These are phyloP conservation scores for Aurifilum marmelostoma DNA, from an alignment of 2,329 filamentous ascomycete genomes.

Conservation along the genomic window DNA sequence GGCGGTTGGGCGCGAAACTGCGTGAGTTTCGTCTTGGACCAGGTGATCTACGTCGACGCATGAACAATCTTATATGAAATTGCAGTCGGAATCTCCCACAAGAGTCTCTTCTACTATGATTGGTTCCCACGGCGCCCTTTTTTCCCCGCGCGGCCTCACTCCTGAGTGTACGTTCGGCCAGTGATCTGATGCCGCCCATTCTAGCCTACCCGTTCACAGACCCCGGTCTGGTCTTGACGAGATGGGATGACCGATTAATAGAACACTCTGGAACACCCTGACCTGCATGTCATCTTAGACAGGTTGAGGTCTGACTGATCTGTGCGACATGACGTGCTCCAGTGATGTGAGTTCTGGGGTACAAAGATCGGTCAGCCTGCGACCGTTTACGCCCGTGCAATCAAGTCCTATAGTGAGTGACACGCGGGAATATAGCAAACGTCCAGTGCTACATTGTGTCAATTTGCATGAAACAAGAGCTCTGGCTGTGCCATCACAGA, in stretches of 20 bases:
- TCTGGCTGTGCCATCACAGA: no score
- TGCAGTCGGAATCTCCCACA: neutral
- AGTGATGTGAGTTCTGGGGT: neutral
- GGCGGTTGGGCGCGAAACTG: neutral
- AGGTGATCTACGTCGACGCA: neutral
- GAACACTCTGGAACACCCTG: neutral
- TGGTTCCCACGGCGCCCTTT: neutral
- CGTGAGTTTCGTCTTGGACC: neutral
- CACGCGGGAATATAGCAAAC: neutral
- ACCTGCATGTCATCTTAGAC: neutral
- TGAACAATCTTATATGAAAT: neutral
- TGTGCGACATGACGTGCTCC: neutral
- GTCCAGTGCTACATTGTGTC: neutral
- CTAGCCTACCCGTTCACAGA: no score
- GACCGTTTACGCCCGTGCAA: neutral
- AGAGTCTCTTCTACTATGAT: neutral
- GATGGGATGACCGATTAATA: neutral
- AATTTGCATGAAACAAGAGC: neutral
- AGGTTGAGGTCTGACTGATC: neutral
- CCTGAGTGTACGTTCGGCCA: neutral
- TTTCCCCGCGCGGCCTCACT: no score
- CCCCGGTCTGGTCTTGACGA: neutral
- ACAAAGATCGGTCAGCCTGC: neutral
- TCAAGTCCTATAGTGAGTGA: neutral
- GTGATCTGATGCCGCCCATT: neutral